Evolutionary conservation across 2,329 filamentous ascomycete genomes (phyloP).

Genomic region (Fusarium sp.): DNA sequence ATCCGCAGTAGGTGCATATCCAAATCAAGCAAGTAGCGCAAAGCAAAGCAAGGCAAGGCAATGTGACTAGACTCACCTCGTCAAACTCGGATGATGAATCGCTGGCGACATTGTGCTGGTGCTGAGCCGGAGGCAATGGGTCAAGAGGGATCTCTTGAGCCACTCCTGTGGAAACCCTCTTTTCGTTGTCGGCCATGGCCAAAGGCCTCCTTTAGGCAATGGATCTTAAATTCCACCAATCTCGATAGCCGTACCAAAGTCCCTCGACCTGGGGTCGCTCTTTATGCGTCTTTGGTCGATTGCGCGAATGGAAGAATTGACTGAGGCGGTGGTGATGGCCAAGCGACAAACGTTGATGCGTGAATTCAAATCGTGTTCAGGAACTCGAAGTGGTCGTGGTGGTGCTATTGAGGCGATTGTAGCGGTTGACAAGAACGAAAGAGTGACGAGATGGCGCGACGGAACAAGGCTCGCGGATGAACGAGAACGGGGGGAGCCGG

Average conservation of each 20-base stretch:
- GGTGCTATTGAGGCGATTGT: neutral
- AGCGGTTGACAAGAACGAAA: neutral
- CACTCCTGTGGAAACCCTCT: constrained; percentile 34
- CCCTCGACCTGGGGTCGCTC: constrained; percentile 12
- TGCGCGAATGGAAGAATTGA: constrained; percentile 8
- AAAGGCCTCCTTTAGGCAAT: constrained; percentile 32
- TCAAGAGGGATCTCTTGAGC: constrained; percentile 33
- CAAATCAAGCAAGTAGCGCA: neutral
- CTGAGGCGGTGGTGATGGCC: neutral
- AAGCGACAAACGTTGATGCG: neutral
- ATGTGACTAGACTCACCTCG: constrained; percentile 32
- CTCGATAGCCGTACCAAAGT: constrained; percentile 3
- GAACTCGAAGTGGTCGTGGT: neutral
- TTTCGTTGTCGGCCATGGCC: constrained; percentile 47
- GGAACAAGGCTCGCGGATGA: neutral
- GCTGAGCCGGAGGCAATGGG: constrained; percentile 26
- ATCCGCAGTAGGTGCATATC: neutral
- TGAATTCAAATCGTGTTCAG: constrained; percentile 1
- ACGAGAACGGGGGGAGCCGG: constrained; percentile 6
- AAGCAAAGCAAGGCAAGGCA: neutral
- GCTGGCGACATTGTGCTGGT: constrained; percentile 21
- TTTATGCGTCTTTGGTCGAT: constrained; percentile 5
- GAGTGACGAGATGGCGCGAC: constrained; percentile 1
- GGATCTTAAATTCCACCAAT: constrained; percentile 36
- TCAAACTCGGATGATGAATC: constrained; percentile 41